Evolutionary conservation across 1,284 basidiomycete genomes (phyloP), one percentile per base, ranked within the genome.

Genomic region (Butyriboletus regius): DNA sequence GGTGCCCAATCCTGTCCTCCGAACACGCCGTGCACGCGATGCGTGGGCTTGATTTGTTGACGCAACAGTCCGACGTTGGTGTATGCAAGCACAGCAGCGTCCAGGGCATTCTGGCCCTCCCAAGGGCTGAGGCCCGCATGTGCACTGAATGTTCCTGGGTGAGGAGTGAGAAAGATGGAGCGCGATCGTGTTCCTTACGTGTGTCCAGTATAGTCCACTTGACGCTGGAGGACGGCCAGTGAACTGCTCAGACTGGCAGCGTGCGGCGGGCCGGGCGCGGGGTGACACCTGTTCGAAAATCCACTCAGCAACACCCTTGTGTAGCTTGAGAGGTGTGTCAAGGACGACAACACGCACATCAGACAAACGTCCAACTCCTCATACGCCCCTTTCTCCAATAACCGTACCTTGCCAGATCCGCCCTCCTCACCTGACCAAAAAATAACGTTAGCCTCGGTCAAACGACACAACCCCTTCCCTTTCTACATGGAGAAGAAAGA

Each of bases 51-150:
- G 20, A 84, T 72, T 59, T 90, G 86, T 64, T 91, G 88, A 13
- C 88, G 76, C 22, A 90, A 72, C 3, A 77, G 77, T 2, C 82
- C 80, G 29, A 90, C 75, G 54, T 79, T 81, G 50, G 74, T 79
- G 64, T 88, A 89, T 17, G 81, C 82, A 7, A 85, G 72, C 8
- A 86, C 81, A 5, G 82, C 86, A 3, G 86, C 88, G 60, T 88
- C 86, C 13, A 87, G 72, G 1, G 87, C 85, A 56, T 89, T 90
- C 56, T 71, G 73, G 6, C 83, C 88, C 60, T 86, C 82, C 83
- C 83, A 86, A 26, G 82, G 85, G 7, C 81, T 81, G 17, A 81
- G 73, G 29, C 77, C 79, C 1, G 84, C 84, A 61, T 86, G 84
- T 12, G 83, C 79, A 8, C 82, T 82, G 50, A 35, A 12, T 13